Percentiles rank a stretch among this genome's conserved stretches.
These are phyloP conservation scores for Melianthus villosus DNA, from an alignment of 441 rosid genomes.

Conservation along the genomic window DNA sequence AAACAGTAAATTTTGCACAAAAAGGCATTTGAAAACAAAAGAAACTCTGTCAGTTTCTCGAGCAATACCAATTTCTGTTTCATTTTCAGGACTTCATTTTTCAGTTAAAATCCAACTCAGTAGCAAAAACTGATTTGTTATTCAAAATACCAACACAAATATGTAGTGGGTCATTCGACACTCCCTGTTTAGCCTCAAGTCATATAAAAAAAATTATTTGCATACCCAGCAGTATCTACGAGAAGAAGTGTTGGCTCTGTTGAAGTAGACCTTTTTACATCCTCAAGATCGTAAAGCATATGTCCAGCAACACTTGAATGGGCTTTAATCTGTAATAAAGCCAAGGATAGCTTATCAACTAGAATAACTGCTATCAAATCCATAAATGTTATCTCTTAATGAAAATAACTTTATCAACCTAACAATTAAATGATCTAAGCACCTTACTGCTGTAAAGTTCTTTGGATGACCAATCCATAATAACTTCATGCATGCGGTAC, in stretches of 20 bases:
- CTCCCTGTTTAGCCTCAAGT: too few relatives aligned
- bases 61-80: too few relatives aligned
- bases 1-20: too few relatives aligned
- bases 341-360: too few relatives aligned
- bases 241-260: slow-evolving; percentile 77
- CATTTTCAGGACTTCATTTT: too few relatives aligned
- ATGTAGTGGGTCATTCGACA: too few relatives aligned
- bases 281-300: slow-evolving; percentile 67
- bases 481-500: slow-evolving; percentile 93
- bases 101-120: too few relatives aligned
- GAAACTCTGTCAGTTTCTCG: not conserved
- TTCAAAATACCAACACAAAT: too few relatives aligned
- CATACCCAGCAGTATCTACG: slow-evolving; percentile 72
- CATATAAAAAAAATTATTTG: not conserved
- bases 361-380: too few relatives aligned
- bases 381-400: not conserved
- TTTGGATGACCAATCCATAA: slow-evolving; percentile 90
- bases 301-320: slow-evolving; percentile 82
- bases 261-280: slow-evolving; percentile 42
- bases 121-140: too few relatives aligned
- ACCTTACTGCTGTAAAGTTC: slow-evolving; percentile 78
- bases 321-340: slow-evolving; percentile 41
- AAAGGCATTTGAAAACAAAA: not conserved
- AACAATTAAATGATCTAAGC: slow-evolving; percentile 8
- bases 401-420: slow-evolving; percentile 3